Base-by-base conservation (phyloP, 768 basidiomycete genomes). In the Termitomyces sp. region DNA sequence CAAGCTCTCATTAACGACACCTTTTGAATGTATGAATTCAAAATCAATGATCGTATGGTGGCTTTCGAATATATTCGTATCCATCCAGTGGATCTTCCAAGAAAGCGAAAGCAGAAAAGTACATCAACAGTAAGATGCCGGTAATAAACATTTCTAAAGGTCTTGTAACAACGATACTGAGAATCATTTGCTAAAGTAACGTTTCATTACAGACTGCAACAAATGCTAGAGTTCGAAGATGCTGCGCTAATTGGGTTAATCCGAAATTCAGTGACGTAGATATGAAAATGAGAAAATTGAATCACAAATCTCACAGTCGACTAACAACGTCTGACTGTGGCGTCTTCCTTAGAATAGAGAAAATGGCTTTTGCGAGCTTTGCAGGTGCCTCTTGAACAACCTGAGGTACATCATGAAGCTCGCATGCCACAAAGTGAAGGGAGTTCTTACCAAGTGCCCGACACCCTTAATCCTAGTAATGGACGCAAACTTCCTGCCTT, bases 361-460 rank as follows among this genome's bases (percentile, higher is more conserved):
- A 66, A 7, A 72, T 61, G 4, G 64, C 66, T 14, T 52, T 51
- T 10, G 66, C 69, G 10, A 72, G 62, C 40, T 67, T 65, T 5
- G 62, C 56, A 10, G 71, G 69, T 2, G 66, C 64, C 46, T 70
- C 67, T 54, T 70, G 66, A 7, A 66, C 65, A 10, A 72, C 63
- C 71, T 71, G 44, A 25, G 27, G 11, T 16, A 12, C 37, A 49
- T 45, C 27, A n/a, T 29, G 9, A 23, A 14, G 35, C 19, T 27
- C 31, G 3, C 3, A 51, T 17, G 1, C 5, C 23, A 40, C 29
- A 43, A 19, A 14, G 23, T 23, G 25, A 40, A 8, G 11, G 44
- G 42, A 54, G 35, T 43, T 8, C 41, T 44, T 40, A 73, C 72
- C 62, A 74, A 53, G 58, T 74, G 72, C 1, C 72, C 73, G 25